Conservation (phyloP, 257 asterid species). For the Scutellaria barbata region DNA sequence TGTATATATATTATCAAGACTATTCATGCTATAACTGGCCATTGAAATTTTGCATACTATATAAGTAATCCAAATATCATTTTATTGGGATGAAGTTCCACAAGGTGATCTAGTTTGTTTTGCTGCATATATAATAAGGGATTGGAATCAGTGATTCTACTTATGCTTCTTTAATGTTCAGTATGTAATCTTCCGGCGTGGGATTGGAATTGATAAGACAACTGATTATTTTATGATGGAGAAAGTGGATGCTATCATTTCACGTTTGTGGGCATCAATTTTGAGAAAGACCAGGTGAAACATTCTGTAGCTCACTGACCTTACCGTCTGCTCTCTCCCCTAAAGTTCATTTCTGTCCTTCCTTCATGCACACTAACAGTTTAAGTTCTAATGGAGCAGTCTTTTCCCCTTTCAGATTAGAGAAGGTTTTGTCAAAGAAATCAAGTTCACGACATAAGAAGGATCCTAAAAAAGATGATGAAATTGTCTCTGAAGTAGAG, state of each 20-base stretch:
- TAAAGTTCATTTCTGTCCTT: conserved; percentile 21
- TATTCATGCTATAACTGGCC: neutral
- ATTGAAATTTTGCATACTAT: neutral
- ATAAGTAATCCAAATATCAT: neutral
- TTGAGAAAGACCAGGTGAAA: conserved; percentile 74
- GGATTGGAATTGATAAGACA: conserved; percentile 91
- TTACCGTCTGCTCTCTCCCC: conserved; percentile 22
- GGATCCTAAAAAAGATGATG: conserved; percentile 62
- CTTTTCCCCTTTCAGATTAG: conserved; percentile 54
- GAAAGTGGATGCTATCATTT: conserved; percentile 83
- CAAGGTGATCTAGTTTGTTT: conserved; percentile 8
- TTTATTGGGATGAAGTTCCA: conserved; percentile 11
- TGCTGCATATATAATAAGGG: conserved; percentile 2
- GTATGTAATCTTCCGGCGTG: conserved; percentile 95
- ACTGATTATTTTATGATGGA: conserved; percentile 90
- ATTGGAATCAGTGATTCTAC: conserved; percentile 36
- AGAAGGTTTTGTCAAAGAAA: conserved; percentile 63
- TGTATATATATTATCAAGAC: neutral
- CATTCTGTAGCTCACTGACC: conserved; percentile 19
- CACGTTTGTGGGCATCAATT: conserved; percentile 82
- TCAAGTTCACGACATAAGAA: conserved; percentile 45
- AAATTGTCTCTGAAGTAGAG: conserved; percentile 46
- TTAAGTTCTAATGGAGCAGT: conserved; percentile 26
- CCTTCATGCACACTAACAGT: conserved; percentile 6
- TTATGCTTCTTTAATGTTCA: conserved; percentile 37